Evolutionary conservation across 306 rosid genomes (phyloP).

Genomic region (Elaeagnus macrophylla): DNA sequence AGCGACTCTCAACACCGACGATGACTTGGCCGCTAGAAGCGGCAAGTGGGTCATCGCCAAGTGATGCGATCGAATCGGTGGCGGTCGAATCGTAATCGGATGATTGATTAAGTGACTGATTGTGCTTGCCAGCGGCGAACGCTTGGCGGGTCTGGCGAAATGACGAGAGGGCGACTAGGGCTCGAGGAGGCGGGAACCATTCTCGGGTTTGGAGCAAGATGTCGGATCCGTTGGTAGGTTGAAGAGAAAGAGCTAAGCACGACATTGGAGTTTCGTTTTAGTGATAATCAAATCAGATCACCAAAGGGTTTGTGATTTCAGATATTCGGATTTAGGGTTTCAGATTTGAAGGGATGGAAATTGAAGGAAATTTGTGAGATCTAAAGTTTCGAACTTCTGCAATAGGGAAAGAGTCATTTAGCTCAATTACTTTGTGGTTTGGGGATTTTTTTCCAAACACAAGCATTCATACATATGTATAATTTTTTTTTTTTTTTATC

Average conservation of each 20-base stretch:
- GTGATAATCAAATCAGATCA: constrained; percentile 1
- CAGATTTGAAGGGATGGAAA: background rate
- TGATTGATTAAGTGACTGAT: background rate
- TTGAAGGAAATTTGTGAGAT: background rate
- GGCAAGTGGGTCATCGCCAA: constrained; percentile 83
- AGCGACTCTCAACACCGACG: constrained; percentile 87
- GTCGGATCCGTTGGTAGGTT: constrained; percentile 78
- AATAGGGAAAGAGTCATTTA: background rate
- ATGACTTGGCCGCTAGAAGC: constrained; percentile 90
- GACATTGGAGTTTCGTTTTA: constrained; percentile 40
- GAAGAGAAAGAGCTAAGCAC: constrained; percentile 79
- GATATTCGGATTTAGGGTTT: background rate
- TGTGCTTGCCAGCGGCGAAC: constrained; percentile 8
- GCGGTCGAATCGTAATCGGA: constrained; percentile 34
- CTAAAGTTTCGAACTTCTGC: background rate
- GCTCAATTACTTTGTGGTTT: too few species aligned
- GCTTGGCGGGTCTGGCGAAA: constrained; percentile 46
- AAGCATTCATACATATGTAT: too few species aligned
- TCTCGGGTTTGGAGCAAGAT: constrained; percentile 89
- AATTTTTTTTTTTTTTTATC: too few species aligned
- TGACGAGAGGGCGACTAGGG: constrained; percentile 78
- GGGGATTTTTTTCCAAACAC: too few species aligned
- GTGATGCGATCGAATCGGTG: constrained; percentile 56
- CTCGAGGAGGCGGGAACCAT: constrained; percentile 90
- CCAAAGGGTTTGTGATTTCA: background rate